phyloP scores from a whole-genome alignment of 1,284 basidiomycete genomes.

The Stygiomarasmius scandens region DNA sequence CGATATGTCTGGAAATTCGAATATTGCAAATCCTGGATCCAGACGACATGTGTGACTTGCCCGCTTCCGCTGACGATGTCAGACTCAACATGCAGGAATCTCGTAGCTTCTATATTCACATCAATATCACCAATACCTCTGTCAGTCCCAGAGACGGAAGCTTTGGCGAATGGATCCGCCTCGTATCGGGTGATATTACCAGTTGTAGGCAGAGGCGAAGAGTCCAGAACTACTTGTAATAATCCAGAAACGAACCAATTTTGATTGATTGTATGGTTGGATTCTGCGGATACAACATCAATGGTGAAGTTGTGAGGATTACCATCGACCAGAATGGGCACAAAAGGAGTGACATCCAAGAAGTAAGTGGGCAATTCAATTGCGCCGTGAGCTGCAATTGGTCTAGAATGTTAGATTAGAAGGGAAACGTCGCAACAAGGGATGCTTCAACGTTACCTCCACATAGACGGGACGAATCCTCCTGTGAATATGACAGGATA shows the following conservation, averaged over 20 bases:
- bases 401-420: constrained; percentile 44
- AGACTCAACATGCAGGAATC: constrained; percentile 48
- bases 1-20: constrained; percentile 54
- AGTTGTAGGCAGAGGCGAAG: constrained; percentile 63
- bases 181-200: constrained; percentile 65
- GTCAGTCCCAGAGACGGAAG: constrained; percentile 50
- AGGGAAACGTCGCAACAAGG: too few relatives aligned
- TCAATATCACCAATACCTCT: constrained; percentile 45
- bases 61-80: constrained; percentile 53
- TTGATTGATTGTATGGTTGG: constrained; percentile 62
- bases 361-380: constrained; percentile 80
- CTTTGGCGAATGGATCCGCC: constrained; percentile 56
- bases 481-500: constrained; percentile 83
- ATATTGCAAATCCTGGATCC: constrained; percentile 48
- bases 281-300: constrained; percentile 74
- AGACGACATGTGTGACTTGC: constrained; percentile 44
- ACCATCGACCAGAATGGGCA: constrained; percentile 71
- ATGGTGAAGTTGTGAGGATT: constrained; percentile 68
- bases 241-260: constrained; percentile 74
- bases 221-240: constrained; percentile 69
- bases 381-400: constrained; percentile 78
- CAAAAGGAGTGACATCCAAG: constrained; percentile 79
- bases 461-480: constrained; percentile 72
- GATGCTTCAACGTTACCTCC: constrained; percentile 49
- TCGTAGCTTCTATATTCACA: constrained; percentile 49